Evolutionary conservation across 2,329 filamentous ascomycete genomes (phyloP).

Genomic region (Curvularia hawaiiensis): DNA sequence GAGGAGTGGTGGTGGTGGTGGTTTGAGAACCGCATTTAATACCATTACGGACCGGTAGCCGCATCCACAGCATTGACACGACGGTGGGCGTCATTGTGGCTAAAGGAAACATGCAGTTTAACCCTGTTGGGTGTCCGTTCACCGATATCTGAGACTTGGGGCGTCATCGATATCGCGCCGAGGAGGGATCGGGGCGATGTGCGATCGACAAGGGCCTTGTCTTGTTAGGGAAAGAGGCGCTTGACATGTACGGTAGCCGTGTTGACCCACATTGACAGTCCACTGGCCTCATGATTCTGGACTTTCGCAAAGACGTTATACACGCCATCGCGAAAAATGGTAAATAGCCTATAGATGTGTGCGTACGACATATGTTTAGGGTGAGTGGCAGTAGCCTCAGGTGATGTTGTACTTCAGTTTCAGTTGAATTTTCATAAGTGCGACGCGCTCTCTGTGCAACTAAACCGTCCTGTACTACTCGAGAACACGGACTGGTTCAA

Average conservation of each 20-base stretch:
- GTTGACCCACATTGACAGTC: background rate
- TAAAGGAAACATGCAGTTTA: conserved; percentile 3
- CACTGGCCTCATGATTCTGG: background rate
- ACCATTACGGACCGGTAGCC: background rate
- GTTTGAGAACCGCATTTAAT: background rate
- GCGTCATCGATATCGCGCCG: conserved; percentile 18
- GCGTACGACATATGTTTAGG: too few relatives aligned
- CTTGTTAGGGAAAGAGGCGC: background rate
- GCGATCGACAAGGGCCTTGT: background rate
- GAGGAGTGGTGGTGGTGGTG: background rate
- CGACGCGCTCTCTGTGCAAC: too few relatives aligned
- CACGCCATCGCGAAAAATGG: background rate
- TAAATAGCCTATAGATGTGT: too few relatives aligned
- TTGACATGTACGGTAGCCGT: background rate
- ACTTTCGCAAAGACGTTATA: background rate
- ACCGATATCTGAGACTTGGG: conserved; percentile 6
- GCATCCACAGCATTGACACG: background rate
- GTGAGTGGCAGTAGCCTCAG: too few relatives aligned
- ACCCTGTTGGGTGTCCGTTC: conserved; percentile 9
- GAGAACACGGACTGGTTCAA: too few relatives aligned
- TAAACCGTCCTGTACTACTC: too few relatives aligned
- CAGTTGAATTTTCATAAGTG: too few relatives aligned
- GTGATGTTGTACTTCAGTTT: too few relatives aligned
- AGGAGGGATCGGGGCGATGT: conserved; percentile 5
- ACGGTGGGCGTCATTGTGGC: conserved; percentile 14